phyloP scores from a whole-genome alignment of 2,329 filamentous ascomycete species.

The Aspergillus vadensis region DNA sequence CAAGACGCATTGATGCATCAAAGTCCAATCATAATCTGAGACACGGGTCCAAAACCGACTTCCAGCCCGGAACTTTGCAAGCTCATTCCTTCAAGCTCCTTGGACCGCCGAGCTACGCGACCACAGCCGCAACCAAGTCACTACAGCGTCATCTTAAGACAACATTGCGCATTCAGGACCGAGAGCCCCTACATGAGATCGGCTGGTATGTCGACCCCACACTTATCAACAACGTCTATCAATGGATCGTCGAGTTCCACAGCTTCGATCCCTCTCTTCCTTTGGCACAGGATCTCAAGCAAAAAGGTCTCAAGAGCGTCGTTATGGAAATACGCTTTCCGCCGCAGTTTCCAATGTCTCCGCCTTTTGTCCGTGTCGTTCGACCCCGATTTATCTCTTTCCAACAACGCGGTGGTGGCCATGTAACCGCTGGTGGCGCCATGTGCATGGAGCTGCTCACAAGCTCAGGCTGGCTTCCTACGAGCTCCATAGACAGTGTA shows the following conservation, averaged over 20 bases:
- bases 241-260: slow-evolving; percentile 90
- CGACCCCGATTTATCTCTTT: slow-evolving; percentile 78
- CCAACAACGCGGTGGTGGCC: slow-evolving; percentile 72
- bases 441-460: slow-evolving; percentile 85
- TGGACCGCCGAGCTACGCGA: slow-evolving; percentile 66
- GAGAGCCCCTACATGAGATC: slow-evolving; percentile 63
- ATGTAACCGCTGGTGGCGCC: slow-evolving; percentile 81
- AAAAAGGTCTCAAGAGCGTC: slow-evolving; percentile 62
- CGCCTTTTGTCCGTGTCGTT: slow-evolving; percentile 82
- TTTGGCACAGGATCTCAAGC: slow-evolving; percentile 73
- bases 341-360: slow-evolving; percentile 71
- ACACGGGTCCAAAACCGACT: slow-evolving; percentile 54
- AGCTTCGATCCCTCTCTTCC: slow-evolving; percentile 72
- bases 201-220: slow-evolving; percentile 80
- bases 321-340: slow-evolving; percentile 83
- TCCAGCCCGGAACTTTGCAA: slow-evolving; percentile 68
- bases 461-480: slow-evolving; percentile 77
- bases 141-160: slow-evolving; percentile 66
- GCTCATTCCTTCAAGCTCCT: slow-evolving; percentile 64
- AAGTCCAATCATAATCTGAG: background rate
- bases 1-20: background rate
- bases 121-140: slow-evolving; percentile 59
- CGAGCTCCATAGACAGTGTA: slow-evolving; percentile 73
- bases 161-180: slow-evolving; percentile 65
- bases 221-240: slow-evolving; percentile 73